A percentile compares a stretch with the other conserved stretches of the same genome.
Evolutionary conservation across 2,329 filamentous ascomycete species (phyloP).

Genomic region (Aspergillus ochraceoroseus): DNA sequence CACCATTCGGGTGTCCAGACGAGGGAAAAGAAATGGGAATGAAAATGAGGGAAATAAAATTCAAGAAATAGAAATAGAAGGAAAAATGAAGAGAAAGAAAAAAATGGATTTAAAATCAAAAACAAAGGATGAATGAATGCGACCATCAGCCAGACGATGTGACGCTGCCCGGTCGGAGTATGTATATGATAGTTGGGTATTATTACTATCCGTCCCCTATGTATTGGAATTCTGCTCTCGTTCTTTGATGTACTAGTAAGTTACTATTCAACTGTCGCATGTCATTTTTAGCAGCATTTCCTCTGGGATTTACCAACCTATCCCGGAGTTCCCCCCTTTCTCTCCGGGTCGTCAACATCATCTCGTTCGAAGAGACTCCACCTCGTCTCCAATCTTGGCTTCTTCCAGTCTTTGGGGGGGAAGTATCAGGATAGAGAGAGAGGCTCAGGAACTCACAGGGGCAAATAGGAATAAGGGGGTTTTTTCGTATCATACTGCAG

Average conservation of each 20-base stretch:
- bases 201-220: no score
- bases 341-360: constrained; percentile 7
- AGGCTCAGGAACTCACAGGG: no score
- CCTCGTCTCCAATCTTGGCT: constrained; percentile 7
- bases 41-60: constrained; percentile 3
- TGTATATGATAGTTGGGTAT: no score
- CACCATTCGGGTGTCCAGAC: constrained; percentile 13
- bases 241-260: background rate
- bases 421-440: background rate
- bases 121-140: constrained; percentile 22
- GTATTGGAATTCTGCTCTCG: constrained; percentile 4
- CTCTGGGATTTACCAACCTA: background rate
- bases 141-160: constrained; percentile 37
- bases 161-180: constrained; percentile 27
- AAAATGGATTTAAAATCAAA: constrained; percentile 6
- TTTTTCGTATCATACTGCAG: no score
- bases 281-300: no score
- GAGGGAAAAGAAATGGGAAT: background rate
- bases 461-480: no score
- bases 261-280: no score
- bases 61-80: no score
- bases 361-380: background rate
- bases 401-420: background rate
- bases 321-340: constrained; percentile 12
- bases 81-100: constrained; percentile 10